Conservation (phyloP, 495 filamentous ascomycete genomes). For the Cudoniella acicularis region DNA sequence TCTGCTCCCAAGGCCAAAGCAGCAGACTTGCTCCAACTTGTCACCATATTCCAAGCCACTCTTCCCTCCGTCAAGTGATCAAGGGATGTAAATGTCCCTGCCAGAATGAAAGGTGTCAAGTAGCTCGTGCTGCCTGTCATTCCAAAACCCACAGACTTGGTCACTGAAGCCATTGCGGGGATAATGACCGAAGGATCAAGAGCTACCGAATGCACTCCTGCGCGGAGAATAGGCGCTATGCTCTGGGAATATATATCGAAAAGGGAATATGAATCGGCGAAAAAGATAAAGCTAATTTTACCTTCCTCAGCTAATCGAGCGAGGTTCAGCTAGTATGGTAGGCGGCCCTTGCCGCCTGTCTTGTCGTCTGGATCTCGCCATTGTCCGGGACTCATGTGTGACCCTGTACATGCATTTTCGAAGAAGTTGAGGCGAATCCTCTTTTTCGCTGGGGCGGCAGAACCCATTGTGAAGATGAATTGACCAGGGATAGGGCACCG, state of each 20-base stretch:
- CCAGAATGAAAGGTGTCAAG: conserved; percentile 44
- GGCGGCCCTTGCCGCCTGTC: not conserved
- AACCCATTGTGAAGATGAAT: not conserved
- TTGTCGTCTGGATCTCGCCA: not conserved
- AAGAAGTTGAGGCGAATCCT: not conserved
- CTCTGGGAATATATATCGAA: not conserved
- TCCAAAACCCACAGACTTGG: conserved; percentile 39
- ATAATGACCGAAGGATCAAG: conserved; percentile 4
- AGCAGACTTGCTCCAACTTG: conserved; percentile 56
- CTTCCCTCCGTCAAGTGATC: conserved; percentile 52
- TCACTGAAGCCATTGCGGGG: conserved; percentile 8
- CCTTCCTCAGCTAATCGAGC: conserved; percentile 3
- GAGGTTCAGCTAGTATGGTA: not conserved
- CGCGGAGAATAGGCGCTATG: not conserved
- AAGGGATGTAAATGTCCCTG: conserved; percentile 45
- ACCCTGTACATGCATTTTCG: not conserved
- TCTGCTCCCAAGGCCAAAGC: conserved; percentile 55
- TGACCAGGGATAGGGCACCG: too few relatives aligned
- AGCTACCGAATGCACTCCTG: not conserved
- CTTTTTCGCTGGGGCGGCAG: not conserved
- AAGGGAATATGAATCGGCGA: conserved; percentile 3
- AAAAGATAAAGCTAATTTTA: conserved; percentile 7
- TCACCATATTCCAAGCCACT: conserved; percentile 55
- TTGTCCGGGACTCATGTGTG: not conserved
- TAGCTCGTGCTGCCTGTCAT: conserved; percentile 46